Conservation (phyloP, 2,329 filamentous ascomycete genomes). For the Trichoderma sp. region DNA sequence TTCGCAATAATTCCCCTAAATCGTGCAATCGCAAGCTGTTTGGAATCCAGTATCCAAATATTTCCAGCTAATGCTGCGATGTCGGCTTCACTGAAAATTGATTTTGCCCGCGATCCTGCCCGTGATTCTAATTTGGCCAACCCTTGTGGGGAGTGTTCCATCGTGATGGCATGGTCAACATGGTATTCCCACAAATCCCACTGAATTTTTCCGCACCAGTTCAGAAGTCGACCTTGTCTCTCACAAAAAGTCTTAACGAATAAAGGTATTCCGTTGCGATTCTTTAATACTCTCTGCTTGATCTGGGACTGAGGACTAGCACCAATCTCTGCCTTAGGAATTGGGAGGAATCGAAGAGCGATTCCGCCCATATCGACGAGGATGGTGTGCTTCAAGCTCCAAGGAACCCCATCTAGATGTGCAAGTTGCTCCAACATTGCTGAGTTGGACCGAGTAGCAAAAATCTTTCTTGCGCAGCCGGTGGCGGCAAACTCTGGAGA, state of each 20-base stretch:
- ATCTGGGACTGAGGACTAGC: no score
- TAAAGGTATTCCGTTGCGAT: no score
- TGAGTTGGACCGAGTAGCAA: neutral
- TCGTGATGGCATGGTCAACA: neutral
- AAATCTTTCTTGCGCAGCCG: neutral
- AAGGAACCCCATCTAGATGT: neutral
- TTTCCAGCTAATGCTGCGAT: neutral
- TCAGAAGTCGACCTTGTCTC: neutral
- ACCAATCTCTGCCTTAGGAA: no score
- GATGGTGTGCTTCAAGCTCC: neutral
- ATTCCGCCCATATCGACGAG: neutral
- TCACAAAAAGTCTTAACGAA: neutral
- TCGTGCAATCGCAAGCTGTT: neutral
- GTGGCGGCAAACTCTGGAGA: neutral
- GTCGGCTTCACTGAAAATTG: neutral
- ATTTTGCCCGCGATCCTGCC: neutral
- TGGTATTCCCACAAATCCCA: neutral
- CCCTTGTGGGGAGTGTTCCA: no score
- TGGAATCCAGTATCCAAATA: neutral
- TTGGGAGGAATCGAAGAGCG: neutral
- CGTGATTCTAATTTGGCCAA: no score
- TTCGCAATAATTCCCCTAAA: fast-evolving
- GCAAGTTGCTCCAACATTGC: neutral
- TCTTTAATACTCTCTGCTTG: neutral
- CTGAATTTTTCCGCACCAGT: neutral